A percentile compares a stretch with the other conserved stretches of the same genome.
Evolutionary conservation across 768 basidiomycete species (phyloP).

Genomic region (Hortiboletus flavorubellus): DNA sequence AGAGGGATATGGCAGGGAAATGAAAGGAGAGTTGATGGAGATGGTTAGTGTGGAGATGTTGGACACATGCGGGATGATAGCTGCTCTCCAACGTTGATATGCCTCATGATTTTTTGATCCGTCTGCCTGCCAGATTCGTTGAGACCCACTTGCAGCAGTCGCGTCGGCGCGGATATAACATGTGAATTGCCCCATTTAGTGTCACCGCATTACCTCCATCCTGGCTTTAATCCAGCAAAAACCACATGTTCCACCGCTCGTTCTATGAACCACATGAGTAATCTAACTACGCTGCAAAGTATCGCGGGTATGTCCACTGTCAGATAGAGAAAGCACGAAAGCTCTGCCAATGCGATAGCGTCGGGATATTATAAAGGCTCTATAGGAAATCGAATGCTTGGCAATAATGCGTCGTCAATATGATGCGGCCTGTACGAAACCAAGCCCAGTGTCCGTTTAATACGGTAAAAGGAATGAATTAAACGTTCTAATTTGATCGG

Average conservation of each 20-base stretch:
- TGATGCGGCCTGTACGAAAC: constrained; percentile 1
- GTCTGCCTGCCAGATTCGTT: constrained; percentile 3
- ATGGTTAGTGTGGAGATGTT: neutral
- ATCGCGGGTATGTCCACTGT: constrained; percentile 2
- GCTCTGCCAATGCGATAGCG: constrained; percentile 9
- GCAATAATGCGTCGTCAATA: constrained; percentile 8
- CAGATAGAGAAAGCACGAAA: constrained; percentile 9
- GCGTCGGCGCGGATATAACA: constrained; percentile 23
- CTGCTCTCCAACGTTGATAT: neutral
- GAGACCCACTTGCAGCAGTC: neutral
- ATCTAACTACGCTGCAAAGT: neutral
- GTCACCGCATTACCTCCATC: constrained; percentile 20
- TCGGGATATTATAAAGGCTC: constrained; percentile 19
- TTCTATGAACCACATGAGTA: neutral
- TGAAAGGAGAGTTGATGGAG: neutral
- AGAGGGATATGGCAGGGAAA: neutral
- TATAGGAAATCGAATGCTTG: constrained; percentile 9
- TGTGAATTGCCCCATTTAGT: constrained; percentile 27
- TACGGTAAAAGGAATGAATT: constrained; percentile 4
- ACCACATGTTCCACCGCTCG: constrained; percentile 8
- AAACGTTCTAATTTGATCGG: constrained; percentile 1
- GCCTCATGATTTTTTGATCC: constrained; percentile 21
- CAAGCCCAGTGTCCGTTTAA: neutral
- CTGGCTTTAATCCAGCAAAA: neutral
- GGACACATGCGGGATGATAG: neutral